Evolutionary conservation across 768 basidiomycete genomes (phyloP).

Genomic region (Naganishia vishniacii): DNA sequence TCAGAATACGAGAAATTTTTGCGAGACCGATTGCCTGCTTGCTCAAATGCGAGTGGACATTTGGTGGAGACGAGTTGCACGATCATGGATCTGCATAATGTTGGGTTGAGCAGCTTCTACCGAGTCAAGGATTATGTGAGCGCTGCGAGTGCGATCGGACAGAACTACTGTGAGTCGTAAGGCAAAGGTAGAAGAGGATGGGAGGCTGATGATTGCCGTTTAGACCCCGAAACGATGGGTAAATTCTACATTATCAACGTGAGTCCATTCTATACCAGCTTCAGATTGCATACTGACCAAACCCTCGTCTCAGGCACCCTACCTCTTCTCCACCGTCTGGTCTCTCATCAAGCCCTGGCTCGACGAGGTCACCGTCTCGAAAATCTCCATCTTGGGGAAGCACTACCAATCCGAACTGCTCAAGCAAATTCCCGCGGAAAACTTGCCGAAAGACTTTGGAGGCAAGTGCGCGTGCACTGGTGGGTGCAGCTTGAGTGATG

Average conservation of each 20-base stretch:
- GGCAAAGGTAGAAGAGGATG: too few relatives aligned
- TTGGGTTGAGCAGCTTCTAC: conserved; percentile 69
- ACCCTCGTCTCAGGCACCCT: conserved; percentile 57
- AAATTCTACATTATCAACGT: conserved; percentile 97
- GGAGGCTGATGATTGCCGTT: background rate
- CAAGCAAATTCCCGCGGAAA: conserved; percentile 74
- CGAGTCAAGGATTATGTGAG: conserved; percentile 83
- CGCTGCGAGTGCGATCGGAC: conserved; percentile 69
- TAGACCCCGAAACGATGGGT: conserved; percentile 62
- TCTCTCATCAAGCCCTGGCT: conserved; percentile 82
- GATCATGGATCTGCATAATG: conserved; percentile 76
- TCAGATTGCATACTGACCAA: too few relatives aligned
- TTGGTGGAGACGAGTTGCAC: conserved; percentile 96
- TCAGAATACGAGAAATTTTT: conserved; percentile 89
- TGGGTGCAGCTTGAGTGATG: conserved; percentile 82
- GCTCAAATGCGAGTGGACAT: conserved; percentile 62
- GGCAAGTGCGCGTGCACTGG: conserved; percentile 70
- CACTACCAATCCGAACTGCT: conserved; percentile 70
- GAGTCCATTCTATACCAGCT: conserved; percentile 22
- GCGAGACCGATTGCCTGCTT: conserved; percentile 70
- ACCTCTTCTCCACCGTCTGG: conserved; percentile 87
- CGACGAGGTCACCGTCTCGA: conserved; percentile 87
- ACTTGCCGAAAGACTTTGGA: conserved; percentile 78
- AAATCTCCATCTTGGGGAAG: conserved; percentile 83
- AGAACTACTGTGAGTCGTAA: conserved; percentile 61